Evolutionary conservation across 78 protist genomes (phyloP).

Genomic region (Trichosphaerium sp.): DNA sequence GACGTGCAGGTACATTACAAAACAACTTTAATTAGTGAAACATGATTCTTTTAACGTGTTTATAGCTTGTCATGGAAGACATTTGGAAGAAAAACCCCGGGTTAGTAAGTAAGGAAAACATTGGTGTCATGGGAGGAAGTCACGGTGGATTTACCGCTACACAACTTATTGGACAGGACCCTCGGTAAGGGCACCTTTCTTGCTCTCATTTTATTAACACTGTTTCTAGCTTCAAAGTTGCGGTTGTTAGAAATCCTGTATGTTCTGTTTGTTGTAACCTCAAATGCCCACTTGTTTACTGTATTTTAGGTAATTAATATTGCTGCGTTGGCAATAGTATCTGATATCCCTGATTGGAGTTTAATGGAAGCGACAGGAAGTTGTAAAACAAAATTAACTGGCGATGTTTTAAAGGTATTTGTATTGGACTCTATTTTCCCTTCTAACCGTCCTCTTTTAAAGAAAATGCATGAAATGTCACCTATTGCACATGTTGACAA

Average conservation of each 20-base stretch:
- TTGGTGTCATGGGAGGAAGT: constrained; percentile 11
- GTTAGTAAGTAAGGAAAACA: background rate
- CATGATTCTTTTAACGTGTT: background rate
- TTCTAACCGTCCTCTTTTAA: constrained; percentile 5
- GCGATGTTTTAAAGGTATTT: background rate
- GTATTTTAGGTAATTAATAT: constrained; percentile 32
- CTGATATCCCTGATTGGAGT: constrained; percentile 46
- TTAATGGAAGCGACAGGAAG: constrained; percentile 14
- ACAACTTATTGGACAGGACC: constrained; percentile 1
- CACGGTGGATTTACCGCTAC: constrained; percentile 33
- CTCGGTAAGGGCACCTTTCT: no score
- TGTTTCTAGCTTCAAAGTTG: background rate
- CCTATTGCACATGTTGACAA: constrained; percentile 6
- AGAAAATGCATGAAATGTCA: constrained; percentile 19
- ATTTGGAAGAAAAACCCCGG: background rate
- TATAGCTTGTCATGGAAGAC: background rate
- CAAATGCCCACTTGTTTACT: no score
- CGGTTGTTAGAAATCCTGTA: constrained; percentile 33
- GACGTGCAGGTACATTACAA: constrained; percentile 8
- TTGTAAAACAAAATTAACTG: no score
- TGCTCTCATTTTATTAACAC: no score
- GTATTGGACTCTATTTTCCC: constrained; percentile 1
- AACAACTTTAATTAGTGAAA: background rate
- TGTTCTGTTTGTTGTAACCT: no score
- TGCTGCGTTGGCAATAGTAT: background rate